Conservation (phyloP, 1,284 basidiomycete genomes). For the Ceratorhiza oryzae-sativae region DNA sequence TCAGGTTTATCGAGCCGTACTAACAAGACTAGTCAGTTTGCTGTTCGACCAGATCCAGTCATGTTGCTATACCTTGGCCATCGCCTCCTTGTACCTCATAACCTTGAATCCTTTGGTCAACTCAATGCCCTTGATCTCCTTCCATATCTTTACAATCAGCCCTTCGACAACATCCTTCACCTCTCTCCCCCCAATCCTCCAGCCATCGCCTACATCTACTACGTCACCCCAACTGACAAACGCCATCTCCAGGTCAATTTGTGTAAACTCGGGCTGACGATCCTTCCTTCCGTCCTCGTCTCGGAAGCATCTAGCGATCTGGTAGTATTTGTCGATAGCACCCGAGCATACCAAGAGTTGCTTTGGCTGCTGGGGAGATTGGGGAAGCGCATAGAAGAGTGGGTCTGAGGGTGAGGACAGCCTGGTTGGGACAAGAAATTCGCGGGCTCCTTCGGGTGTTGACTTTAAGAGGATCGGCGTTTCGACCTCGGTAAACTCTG, state of each 20-base stretch:
- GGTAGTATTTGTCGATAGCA: slow-evolving; percentile 88
- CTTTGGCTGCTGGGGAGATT: slow-evolving; percentile 96
- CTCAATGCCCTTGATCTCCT: slow-evolving; percentile 60
- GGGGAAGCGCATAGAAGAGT: slow-evolving; percentile 88
- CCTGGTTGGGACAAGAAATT: slow-evolving; percentile 93
- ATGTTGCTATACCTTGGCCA: slow-evolving; percentile 69
- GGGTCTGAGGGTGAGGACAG: slow-evolving; percentile 53
- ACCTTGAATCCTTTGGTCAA: slow-evolving; percentile 72
- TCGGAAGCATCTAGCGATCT: slow-evolving; percentile 92
- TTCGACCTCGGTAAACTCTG: slow-evolving; percentile 90
- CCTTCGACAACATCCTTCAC: slow-evolving; percentile 79
- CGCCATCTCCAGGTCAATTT: slow-evolving; percentile 96
- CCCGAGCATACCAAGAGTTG: slow-evolving; percentile 92
- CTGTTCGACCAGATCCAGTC: slow-evolving; percentile 22
- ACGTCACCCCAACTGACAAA: slow-evolving; percentile 77
- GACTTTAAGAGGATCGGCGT: slow-evolving; percentile 93
- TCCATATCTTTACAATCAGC: slow-evolving; percentile 78
- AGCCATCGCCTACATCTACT: slow-evolving; percentile 53
- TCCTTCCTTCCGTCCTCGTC: slow-evolving; percentile 95
- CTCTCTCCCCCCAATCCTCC: slow-evolving; percentile 85
- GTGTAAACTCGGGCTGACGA: slow-evolving; percentile 95
- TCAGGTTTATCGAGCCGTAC: slow-evolving; percentile 97
- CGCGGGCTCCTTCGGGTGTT: slow-evolving; percentile 92
- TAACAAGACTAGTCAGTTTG: slow-evolving; percentile 48
- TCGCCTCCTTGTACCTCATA: slow-evolving; percentile 86